phyloP scores from a whole-genome alignment of 371 early-diverging fungal genomes.

The Mucor plumbeus region DNA sequence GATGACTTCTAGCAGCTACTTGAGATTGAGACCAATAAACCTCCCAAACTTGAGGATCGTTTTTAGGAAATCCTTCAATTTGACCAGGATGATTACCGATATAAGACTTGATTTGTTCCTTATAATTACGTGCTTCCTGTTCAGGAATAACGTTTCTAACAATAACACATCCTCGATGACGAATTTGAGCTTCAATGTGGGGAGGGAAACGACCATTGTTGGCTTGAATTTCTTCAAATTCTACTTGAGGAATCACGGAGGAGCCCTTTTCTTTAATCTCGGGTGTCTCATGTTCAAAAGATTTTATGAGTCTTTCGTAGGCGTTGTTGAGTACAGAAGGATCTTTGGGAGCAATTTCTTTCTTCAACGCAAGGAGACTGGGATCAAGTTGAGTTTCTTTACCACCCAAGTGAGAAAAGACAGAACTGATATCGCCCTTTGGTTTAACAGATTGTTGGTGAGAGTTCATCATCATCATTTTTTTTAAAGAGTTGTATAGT shows the following conservation, averaged over 20 bases:
- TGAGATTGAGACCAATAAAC: conserved; percentile 45
- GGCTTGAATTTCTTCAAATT: conserved; percentile 31
- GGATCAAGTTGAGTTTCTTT: conserved; percentile 32
- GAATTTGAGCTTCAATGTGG: conserved; percentile 26
- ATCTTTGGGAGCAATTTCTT: conserved; percentile 32
- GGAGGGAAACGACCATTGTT: conserved; percentile 44
- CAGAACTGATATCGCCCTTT: conserved; percentile 50
- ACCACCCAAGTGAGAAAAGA: conserved; percentile 43
- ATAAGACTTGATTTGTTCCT: conserved; percentile 37
- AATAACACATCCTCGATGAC: conserved; percentile 42
- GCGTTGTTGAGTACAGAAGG: conserved; percentile 30
- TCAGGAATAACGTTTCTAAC: conserved; percentile 37
- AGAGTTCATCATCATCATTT: conserved; percentile 5
- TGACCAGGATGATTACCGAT: conserved; percentile 28
- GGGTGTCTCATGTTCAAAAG: conserved; percentile 33
- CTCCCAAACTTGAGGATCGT: conserved; percentile 48
- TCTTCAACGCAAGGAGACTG: conserved; percentile 31
- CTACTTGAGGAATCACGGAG: conserved; percentile 35
- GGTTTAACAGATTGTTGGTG: conserved; percentile 20
- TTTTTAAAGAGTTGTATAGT: not conserved
- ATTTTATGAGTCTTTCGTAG: conserved; percentile 31
- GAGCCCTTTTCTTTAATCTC: conserved; percentile 39
- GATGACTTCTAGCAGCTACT: conserved; percentile 36
- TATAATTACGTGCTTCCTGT: conserved; percentile 38
- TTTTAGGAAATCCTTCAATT: conserved; percentile 40